Evolutionary conservation across 1,284 basidiomycete species (phyloP), one percentile per base, ranked within the genome.

Genomic region (Pyrrhoderma lamaoense): DNA sequence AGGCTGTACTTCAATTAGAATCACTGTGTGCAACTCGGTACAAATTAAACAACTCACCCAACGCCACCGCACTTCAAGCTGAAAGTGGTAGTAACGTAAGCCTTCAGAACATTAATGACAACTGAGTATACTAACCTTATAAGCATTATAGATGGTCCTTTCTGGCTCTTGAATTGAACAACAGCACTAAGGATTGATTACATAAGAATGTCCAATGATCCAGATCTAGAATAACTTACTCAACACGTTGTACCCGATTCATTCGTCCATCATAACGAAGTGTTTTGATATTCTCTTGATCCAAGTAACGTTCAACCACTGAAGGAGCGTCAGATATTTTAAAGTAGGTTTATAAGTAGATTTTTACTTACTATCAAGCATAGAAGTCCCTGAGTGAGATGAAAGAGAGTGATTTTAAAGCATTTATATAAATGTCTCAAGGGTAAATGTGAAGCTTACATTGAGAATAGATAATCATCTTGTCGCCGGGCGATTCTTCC

Each of bases 351-450:
- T 22, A 4, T 27, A 45, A 27, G n/a, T n/a, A n/a, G n/a, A 16
- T 11, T 11, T 27, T n/a, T 37, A 57, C 60, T 46, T 37, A 63
- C 61, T 65, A 60, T 83, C 77, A 23, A 85, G 71, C 78, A 84
- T 82, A 1, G 79, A 80, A 0, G 82, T 85, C 82, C 82, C 82
- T 85, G n/a, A n/a, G n/a, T n/a, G n/a, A n/a, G n/a, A n/a, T n/a
- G n/a, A n/a, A n/a, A n/a, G n/a, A n/a, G n/a, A n/a, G n/a, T n/a
- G n/a, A n/a, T n/a, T n/a, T n/a, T 25, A 35, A 18, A 19, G 21
- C n/a, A 31, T 42, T 13, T 25, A 22, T 42, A 9, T 22, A 22
- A 8, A 47, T 14, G 16, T 27, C 22, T 39, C 8, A 56, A 13
- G 50, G 5, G 27, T 31, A 31, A 31, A 5, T 31, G 3, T 25